Evolutionary conservation across 352 stramenopile genomes (phyloP).

Genomic region (Globisporangium ultimum): DNA sequence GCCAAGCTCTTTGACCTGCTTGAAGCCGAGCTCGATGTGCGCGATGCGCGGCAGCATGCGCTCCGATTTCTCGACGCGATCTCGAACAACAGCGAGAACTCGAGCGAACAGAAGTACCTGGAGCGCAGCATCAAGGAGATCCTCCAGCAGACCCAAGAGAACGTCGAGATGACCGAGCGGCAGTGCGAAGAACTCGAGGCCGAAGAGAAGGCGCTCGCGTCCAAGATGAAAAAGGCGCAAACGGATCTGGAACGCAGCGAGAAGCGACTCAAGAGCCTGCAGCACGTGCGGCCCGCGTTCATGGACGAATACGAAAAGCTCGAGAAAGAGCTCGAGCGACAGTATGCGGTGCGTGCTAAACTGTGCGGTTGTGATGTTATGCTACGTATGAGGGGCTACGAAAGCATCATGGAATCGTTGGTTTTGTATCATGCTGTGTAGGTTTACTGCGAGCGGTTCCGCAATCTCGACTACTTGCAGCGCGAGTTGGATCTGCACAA

Average conservation of each 20-base stretch:
- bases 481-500: conserved; percentile 90
- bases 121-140: conserved; percentile 81
- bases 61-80: conserved; percentile 92
- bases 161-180: conserved; percentile 80
- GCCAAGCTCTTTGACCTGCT: conserved; percentile 92
- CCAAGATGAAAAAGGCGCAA: conserved; percentile 94
- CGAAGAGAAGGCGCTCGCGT: conserved; percentile 88
- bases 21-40: conserved; percentile 87
- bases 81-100: conserved; percentile 81
- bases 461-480: conserved; percentile 97
- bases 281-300: conserved; percentile 93
- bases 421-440: conserved; percentile 3
- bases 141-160: conserved; percentile 77
- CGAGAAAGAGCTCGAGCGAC: conserved; percentile 93
- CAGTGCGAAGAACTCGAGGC: conserved; percentile 91
- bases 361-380: not conserved
- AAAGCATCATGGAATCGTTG: not conserved
- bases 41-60: conserved; percentile 71
- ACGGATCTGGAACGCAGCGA: conserved; percentile 94
- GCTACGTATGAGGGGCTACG: not conserved
- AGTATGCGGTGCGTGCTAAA: conserved; percentile 82
- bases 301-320: conserved; percentile 98
- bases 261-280: conserved; percentile 91
- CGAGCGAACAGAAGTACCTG: conserved; percentile 84
- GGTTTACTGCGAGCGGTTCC: conserved; percentile 92